phyloP scores from a whole-genome alignment of 805 yeast genomes.

The Saccharomycopsis sp. region DNA sequence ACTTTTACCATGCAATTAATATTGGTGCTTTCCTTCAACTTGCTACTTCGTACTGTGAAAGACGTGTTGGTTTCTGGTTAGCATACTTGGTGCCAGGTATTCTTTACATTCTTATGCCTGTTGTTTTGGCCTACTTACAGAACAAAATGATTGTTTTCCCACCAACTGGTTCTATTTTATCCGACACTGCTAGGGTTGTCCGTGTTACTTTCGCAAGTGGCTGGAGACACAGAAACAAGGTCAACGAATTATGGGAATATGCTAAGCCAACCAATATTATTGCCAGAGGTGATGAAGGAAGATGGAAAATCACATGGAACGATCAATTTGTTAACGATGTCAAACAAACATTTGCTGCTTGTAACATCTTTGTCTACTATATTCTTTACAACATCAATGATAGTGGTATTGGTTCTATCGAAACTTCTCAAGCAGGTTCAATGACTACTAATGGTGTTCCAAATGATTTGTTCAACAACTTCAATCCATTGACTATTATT shows the following conservation, averaged over 20 bases:
- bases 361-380: slow-evolving; percentile 30
- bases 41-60: slow-evolving; percentile 46
- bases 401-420: slow-evolving; percentile 22
- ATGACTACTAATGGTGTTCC: slow-evolving; percentile 49
- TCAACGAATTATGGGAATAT: slow-evolving; percentile 41
- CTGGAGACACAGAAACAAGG: slow-evolving; percentile 36
- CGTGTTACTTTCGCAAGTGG: slow-evolving; percentile 37
- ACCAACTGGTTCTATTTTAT: slow-evolving; percentile 41
- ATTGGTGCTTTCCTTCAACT: slow-evolving; percentile 48
- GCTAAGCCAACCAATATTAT: slow-evolving; percentile 41
- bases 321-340: slow-evolving; percentile 57
- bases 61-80: slow-evolving; percentile 48
- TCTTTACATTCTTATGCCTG: slow-evolving; percentile 46
- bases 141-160: slow-evolving; percentile 26
- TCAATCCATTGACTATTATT: slow-evolving; percentile 49
- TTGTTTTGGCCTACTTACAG: slow-evolving; percentile 35
- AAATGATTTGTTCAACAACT: slow-evolving; percentile 48
- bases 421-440: slow-evolving; percentile 48
- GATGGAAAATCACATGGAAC: slow-evolving; percentile 34
- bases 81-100: slow-evolving; percentile 46
- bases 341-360: slow-evolving; percentile 54
- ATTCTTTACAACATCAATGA: slow-evolving; percentile 10
- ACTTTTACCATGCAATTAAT: slow-evolving; percentile 51
- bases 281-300: slow-evolving; percentile 36
- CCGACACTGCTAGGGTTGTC: slow-evolving; percentile 36